Conservation (phyloP, 23 red algal species). For the Pyropia yezoensis region DNA sequence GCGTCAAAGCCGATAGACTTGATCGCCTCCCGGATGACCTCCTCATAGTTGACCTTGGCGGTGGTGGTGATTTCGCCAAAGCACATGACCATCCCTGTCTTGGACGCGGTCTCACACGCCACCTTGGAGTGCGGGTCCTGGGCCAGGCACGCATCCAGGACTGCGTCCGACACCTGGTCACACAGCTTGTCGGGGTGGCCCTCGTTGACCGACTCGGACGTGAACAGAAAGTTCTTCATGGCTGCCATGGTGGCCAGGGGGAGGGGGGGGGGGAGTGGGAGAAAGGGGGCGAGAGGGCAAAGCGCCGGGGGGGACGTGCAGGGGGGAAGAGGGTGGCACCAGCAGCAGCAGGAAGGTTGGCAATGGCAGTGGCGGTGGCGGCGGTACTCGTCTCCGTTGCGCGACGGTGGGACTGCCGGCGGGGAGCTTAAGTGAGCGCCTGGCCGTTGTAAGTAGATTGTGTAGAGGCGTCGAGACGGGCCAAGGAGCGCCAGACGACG, state of each 20-base stretch:
- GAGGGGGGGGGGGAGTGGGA: no score
- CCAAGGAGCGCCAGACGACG: no score
- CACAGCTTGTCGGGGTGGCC: conserved; percentile 99
- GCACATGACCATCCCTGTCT: conserved; percentile 98
- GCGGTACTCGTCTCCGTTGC: no score
- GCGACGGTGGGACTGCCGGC: no score
- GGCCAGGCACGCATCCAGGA: conserved; percentile 86
- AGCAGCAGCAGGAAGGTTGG: no score
- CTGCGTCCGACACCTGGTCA: conserved; percentile 96
- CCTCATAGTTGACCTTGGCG: conserved; percentile 90
- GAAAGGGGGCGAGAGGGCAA: neutral
- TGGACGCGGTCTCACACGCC: conserved; percentile 91
- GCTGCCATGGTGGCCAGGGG: neutral
- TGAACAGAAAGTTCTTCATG: conserved; percentile 74
- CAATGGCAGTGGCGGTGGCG: no score
- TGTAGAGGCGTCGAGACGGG: no score
- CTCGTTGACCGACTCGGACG: conserved; percentile 98
- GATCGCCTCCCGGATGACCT: conserved; percentile 81
- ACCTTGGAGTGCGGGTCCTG: conserved; percentile 87
- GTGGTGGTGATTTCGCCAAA: conserved; percentile 96
- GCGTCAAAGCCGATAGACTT: conserved; percentile 96
- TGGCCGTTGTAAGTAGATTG: no score
- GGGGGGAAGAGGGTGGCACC: no score
- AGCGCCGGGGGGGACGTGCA: no score
- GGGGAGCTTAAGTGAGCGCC: no score